Conservation (phyloP, 805 yeast genomes). For the Ogataea pignaliae region DNA sequence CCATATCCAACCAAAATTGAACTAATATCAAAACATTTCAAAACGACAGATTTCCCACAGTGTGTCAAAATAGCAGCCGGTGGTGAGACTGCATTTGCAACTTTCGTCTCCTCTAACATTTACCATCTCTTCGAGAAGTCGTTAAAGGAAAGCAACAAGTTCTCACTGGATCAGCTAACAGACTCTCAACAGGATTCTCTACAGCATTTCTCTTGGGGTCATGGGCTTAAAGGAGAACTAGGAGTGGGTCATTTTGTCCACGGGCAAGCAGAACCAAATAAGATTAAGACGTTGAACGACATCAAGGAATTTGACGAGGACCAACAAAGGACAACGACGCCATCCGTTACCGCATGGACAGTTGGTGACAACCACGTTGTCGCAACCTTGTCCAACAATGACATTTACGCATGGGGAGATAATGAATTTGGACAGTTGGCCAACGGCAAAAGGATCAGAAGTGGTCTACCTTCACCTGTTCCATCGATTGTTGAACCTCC, state of each 20-base stretch:
- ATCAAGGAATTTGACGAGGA: conserved; percentile 54
- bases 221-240: conserved; percentile 80
- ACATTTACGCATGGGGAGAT: conserved; percentile 78
- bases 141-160: conserved; percentile 10
- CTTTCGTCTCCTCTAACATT: conserved; percentile 33
- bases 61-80: conserved; percentile 62
- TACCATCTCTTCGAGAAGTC: conserved; percentile 32
- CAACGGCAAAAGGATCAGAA: conserved; percentile 66
- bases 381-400: conserved; percentile 55
- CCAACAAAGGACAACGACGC: conserved; percentile 34
- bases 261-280: conserved; percentile 63
- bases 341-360: conserved; percentile 48
- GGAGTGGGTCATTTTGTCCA: conserved; percentile 78
- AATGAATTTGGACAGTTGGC: conserved; percentile 83
- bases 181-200: conserved; percentile 28
- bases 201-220: conserved; percentile 64
- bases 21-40: conserved; percentile 35
- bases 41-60: conserved; percentile 39
- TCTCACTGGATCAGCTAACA: conserved; percentile 14
- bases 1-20: conserved; percentile 63
- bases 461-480: conserved; percentile 46
- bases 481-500: conserved; percentile 59
- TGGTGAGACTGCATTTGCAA: conserved; percentile 58
- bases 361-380: conserved; percentile 65
- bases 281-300: conserved; percentile 43